Base-by-base conservation (phyloP, 768 basidiomycete species). In the Roridomyces roridus region DNA sequence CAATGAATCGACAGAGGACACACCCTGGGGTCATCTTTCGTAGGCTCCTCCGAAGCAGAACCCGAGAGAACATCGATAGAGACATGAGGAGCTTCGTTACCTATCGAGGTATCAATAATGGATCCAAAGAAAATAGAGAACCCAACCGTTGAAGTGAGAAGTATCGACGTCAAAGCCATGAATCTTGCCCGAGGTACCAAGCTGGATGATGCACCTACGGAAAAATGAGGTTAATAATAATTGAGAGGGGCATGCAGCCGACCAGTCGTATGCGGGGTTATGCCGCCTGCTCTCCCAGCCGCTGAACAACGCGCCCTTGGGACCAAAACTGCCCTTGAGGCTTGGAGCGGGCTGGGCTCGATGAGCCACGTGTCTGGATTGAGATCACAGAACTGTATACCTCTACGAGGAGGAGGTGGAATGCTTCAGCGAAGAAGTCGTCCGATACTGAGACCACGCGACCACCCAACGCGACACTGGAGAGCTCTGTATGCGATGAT, bases 271-370 rank as follows among this genome's bases (percentile, higher is more conserved):
- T 2, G 80, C 67, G 1, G 90, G 86, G 72, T 97, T 98, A 72
- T 99, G 97, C 63, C 97, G 77, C 37, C 94, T 78, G 24, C 82
- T 83, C 71, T 99, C 97, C 97, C 97, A 99, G 49, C 96, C 97
- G 62, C 89, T 92, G 72, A 82, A 98, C 21, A 98, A 74, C 0
- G 96, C 96, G 21, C 97, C 97, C 37, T 95, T 96, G 3, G 94
- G 92, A 7, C 96, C 96, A 65, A 95, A 99, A 64, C 95, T 93
- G n/a, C 97, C 97, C 72, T 96, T 95, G 68, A 97, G 74, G 62
- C 88, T 93, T 5, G 81, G 84, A 21, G 96, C 86, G 7, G 96
- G 91, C 95, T 97, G 58, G 14, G 10, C 21, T 46, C 37, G 36
- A 46, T 55, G 20, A 37, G 60, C 24, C 39, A n/a, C 42, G 31